Percentiles rank a stretch among this genome's conserved stretches.
Conservation (phyloP, 805 yeast species). For the Nakazawaea populi region DNA sequence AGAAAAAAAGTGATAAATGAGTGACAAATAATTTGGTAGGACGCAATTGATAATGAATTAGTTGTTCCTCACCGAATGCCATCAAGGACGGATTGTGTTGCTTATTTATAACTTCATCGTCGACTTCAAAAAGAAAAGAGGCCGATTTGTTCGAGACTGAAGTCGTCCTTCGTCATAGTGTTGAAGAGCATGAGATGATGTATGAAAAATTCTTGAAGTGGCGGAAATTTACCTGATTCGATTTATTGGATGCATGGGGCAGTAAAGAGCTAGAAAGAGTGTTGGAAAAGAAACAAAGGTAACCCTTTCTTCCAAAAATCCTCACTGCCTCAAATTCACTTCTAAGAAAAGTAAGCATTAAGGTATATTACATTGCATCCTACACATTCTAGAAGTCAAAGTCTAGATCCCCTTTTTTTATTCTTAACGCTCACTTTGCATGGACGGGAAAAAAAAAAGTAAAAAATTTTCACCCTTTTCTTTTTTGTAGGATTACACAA, state of each 20-base stretch:
- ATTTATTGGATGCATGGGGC: background rate
- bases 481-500: background rate
- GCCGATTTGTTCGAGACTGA: background rate
- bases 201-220: background rate
- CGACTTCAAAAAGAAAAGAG: background rate
- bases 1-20: background rate
- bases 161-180: too few species aligned
- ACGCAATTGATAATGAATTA: background rate
- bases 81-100: background rate
- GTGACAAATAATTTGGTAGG: background rate
- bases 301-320: too few species aligned
- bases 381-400: background rate
- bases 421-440: background rate
- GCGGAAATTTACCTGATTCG: background rate
- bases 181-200: background rate
- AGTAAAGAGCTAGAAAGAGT: background rate
- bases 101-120: background rate
- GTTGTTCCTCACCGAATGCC: too few species aligned
- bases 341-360: too few species aligned
- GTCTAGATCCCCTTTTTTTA: background rate
- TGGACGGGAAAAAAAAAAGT: background rate
- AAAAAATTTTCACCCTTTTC: slow-evolving; percentile 1
- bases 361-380: too few species aligned
- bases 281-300: background rate
- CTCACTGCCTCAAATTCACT: background rate